These are phyloP conservation scores for Ogataea ramenticola DNA, from an alignment of 805 yeast species.

Conservation along the genomic window DNA sequence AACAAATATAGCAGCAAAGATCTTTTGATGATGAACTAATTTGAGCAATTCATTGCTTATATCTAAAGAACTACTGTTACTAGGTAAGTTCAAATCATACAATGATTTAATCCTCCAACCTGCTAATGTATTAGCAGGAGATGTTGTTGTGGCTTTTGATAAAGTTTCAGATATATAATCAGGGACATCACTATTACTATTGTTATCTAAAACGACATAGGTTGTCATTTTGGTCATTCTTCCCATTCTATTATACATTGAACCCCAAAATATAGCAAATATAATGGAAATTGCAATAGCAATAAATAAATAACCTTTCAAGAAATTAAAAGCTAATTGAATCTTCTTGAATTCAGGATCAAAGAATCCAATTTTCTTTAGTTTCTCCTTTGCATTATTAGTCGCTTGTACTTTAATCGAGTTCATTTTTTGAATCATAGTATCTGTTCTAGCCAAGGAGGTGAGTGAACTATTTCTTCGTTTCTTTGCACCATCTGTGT, in stretches of 20 bases:
- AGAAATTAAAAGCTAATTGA: constrained; percentile 9
- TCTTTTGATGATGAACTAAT: constrained; percentile 44
- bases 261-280: constrained; percentile 38
- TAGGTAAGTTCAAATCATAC: constrained; percentile 22
- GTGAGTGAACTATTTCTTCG: neutral
- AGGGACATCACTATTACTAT: constrained; percentile 11
- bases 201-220: constrained; percentile 24
- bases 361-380: constrained; percentile 18
- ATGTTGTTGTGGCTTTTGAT: constrained; percentile 13
- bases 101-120: constrained; percentile 15
- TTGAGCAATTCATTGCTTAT: constrained; percentile 30
- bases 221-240: constrained; percentile 25
- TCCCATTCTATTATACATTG: constrained; percentile 23
- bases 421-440: constrained; percentile 5
- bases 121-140: constrained; percentile 9
- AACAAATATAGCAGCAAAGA: constrained; percentile 55
- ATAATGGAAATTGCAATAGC: constrained; percentile 28
- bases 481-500: too few species aligned
- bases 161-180: constrained; percentile 24
- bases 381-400: constrained; percentile 11
- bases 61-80: constrained; percentile 1
- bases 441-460: neutral
- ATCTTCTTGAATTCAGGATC: constrained; percentile 16
- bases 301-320: constrained; percentile 23
- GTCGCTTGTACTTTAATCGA: constrained; percentile 11